Evolutionary conservation across 192 early-diverging fungal species (phyloP).

Genomic region (Phycomyces nitens): DNA sequence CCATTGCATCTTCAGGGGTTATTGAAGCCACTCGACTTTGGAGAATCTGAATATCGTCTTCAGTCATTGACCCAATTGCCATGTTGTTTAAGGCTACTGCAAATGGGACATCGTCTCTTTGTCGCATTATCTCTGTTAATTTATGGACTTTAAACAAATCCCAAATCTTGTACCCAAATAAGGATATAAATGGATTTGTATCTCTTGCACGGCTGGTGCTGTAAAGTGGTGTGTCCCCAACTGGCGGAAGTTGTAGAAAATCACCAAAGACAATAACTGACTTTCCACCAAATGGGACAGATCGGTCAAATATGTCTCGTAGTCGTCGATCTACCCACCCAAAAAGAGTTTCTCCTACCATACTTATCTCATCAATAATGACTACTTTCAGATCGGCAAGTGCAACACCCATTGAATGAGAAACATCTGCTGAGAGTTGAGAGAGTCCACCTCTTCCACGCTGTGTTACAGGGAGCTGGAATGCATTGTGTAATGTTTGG

Average conservation of each 20-base stretch:
- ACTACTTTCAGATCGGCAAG: neutral
- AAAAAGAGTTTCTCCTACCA: neutral
- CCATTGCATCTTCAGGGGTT: too few species aligned
- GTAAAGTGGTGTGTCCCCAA: neutral
- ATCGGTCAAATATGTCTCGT: neutral
- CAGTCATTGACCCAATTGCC: neutral
- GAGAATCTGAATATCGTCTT: neutral
- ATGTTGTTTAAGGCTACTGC: conserved; percentile 2
- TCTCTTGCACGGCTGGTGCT: too few species aligned
- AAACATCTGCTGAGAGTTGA: neutral
- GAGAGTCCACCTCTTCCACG: neutral
- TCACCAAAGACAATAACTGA: neutral
- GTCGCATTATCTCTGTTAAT: conserved; percentile 6
- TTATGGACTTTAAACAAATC: conserved; percentile 1
- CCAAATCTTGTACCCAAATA: neutral
- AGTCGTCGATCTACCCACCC: neutral
- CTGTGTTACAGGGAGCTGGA: neutral
- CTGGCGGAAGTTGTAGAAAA: conserved; percentile 1
- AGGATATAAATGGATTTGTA: too few species aligned
- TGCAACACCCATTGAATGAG: neutral
- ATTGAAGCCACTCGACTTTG: neutral
- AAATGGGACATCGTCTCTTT: conserved; percentile 6
- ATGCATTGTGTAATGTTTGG: too few species aligned
- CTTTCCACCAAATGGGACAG: neutral
- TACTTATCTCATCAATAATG: conserved; percentile 1